Percentiles rank a stretch among this genome's conserved stretches.
phyloP scores from a whole-genome alignment of 257 asterid species.

The Nicotiana benthamiana region DNA sequence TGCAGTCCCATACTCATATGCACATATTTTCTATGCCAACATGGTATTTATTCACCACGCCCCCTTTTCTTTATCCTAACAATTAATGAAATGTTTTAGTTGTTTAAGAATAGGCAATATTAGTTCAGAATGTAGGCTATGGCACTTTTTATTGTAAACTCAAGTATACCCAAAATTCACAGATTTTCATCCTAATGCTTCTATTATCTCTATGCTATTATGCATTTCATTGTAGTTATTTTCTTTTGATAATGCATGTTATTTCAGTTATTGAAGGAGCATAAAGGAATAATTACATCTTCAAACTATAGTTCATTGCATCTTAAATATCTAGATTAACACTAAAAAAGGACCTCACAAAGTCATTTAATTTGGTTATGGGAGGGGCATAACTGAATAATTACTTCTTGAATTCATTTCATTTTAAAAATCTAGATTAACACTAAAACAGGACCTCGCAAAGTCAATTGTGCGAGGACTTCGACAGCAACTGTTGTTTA shows the following conservation, averaged over 20 bases:
- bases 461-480: background rate
- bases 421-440: background rate
- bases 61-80: background rate
- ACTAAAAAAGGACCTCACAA: background rate
- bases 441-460: background rate
- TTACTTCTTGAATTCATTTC: background rate
- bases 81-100: background rate
- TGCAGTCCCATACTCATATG: background rate
- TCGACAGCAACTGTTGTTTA: background rate
- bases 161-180: background rate
- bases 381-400: background rate
- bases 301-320: background rate
- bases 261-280: background rate
- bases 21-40: background rate
- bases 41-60: background rate
- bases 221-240: background rate
- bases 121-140: background rate
- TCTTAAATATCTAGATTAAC: background rate
- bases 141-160: background rate
- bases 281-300: background rate
- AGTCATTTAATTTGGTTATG: background rate
- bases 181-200: background rate
- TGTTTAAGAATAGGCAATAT: background rate
- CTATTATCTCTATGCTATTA: conserved; percentile 1
- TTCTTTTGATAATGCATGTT: background rate